Conservation (phyloP, 1,139 yeast genomes). For the Blastobotrys proliferans region DNA sequence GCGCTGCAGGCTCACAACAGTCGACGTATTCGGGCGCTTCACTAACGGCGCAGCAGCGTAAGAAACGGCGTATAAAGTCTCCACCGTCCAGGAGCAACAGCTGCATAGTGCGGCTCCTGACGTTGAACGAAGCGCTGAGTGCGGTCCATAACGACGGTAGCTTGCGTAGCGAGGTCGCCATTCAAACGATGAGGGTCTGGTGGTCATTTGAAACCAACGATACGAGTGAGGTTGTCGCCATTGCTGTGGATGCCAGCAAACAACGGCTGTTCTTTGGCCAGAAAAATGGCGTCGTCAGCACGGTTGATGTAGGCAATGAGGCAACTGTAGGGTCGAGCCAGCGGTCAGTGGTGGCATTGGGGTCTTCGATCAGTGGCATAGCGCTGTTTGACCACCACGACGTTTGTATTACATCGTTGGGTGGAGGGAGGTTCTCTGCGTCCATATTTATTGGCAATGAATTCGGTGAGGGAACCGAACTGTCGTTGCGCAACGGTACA, state of each 20-base stretch:
- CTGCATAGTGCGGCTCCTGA: no score
- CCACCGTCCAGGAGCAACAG: no score
- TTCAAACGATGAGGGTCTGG: no score
- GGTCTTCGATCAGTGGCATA: conserved; percentile 1
- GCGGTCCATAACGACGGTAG: no score
- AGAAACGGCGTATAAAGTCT: background rate
- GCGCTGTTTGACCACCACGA: no score
- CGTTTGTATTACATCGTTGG: no score
- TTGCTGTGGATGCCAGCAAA: background rate
- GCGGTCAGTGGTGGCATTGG: background rate
- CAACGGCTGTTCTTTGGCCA: background rate
- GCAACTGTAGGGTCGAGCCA: background rate
- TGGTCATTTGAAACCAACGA: no score
- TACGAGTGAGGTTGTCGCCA: no score
- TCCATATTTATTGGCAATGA: background rate
- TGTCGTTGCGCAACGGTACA: background rate
- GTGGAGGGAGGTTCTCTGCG: no score
- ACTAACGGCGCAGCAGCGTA: background rate
- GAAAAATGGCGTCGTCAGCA: conserved; percentile 1
- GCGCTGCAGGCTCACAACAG: conserved; percentile 4
- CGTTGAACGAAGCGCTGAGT: no score
- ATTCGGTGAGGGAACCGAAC: background rate
- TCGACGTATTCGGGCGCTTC: background rate
- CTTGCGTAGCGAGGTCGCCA: no score
- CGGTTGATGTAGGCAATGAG: background rate